Percentiles rank a stretch among this genome's conserved stretches.
Conservation (phyloP, 441 rosid species). For the Populus trichocarpa region DNA sequence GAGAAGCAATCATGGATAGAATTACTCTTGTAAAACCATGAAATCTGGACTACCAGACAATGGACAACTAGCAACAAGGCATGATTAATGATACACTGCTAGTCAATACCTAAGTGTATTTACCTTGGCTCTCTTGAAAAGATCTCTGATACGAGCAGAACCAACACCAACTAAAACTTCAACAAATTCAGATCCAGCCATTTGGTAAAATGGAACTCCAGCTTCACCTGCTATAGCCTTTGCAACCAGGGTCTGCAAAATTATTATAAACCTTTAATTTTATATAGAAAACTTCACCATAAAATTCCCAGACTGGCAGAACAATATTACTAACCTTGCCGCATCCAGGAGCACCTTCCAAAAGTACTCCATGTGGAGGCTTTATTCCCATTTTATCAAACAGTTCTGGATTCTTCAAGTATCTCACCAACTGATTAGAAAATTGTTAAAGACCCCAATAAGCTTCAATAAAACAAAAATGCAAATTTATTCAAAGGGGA, state of each 20-base stretch:
- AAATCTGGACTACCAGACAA: not conserved
- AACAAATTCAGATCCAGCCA: constrained; percentile 98
- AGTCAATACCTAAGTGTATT: constrained; percentile 7
- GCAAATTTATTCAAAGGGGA: not conserved
- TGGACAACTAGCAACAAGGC: not conserved
- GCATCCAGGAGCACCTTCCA: constrained; percentile 97
- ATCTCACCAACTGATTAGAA: constrained; percentile 72
- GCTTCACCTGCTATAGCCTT: constrained; percentile 99
- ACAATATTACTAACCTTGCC: constrained; percentile 71
- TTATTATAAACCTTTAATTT: constrained; percentile 8
- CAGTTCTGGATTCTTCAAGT: constrained; percentile 91
- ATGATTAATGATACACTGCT: not conserved
- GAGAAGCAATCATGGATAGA: not conserved
- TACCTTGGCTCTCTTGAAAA: constrained; percentile 97
- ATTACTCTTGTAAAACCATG: not conserved
- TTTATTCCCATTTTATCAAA: constrained; percentile 93
- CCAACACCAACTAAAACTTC: constrained; percentile 98
- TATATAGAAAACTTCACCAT: constrained; percentile 5
- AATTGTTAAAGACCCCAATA: constrained; percentile 4
- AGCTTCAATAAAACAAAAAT: constrained; percentile 10
- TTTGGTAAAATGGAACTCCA: constrained; percentile 96
- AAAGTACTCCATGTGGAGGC: constrained; percentile 97
- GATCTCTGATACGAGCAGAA: constrained; percentile 95
- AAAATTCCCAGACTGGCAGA: constrained; percentile 8
- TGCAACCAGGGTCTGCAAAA: constrained; percentile 82